Base-by-base conservation (phyloP, 176 grass and related monocot species). In the Metroxylon sagu region DNA sequence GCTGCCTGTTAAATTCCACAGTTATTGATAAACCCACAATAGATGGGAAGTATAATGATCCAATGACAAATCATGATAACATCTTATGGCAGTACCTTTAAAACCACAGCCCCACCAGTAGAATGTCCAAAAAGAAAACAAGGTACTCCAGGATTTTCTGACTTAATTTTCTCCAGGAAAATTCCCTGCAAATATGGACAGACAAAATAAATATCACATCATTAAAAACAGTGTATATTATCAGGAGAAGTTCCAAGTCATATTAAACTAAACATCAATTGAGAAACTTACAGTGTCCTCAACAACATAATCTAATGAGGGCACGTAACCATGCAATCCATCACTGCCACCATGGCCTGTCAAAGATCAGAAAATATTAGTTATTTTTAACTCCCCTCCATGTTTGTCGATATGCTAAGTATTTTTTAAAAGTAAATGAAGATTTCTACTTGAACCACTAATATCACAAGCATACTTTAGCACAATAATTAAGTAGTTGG, bases 71-170 rank as follows among this genome's bases (percentile, higher is more conserved):
- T 43, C 2, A 43, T 43, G 35, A 43, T 43, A 1, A 12, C 10
- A 43, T 43, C 35, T 43, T 12, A 43, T 14, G 35, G 14, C 8
- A 70, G 59, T 73, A 92, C 93, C 84, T 98, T 98, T 18, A 98
- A 78, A 80, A 89, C 93, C 50, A 85, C 74, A 73, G 93, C 87
- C 66, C 93, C 93, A 26, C 93, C 93, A 25, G 93, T 98, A 12
- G 93, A 98, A 62, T 98, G 93, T 43, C 87, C 93, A 5, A 98
- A 83, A 60, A 98, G 93, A 75, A 98, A 92, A 83, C 93, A 92
- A 12, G 93, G 87, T 14, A 89, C 71, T 17, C 76, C 73, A 23
- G 87, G 84, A 79, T 85, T 80, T 17, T 91, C 81, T 55, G 70
- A 79, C 70, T 50, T 77, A 65, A 92, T 69, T 79, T 85, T 98